Percentiles rank a stretch among this genome's conserved stretches.
These are phyloP conservation scores for Metrosideros polymorpha DNA, from an alignment of 441 rosid genomes.

Conservation along the genomic window DNA sequence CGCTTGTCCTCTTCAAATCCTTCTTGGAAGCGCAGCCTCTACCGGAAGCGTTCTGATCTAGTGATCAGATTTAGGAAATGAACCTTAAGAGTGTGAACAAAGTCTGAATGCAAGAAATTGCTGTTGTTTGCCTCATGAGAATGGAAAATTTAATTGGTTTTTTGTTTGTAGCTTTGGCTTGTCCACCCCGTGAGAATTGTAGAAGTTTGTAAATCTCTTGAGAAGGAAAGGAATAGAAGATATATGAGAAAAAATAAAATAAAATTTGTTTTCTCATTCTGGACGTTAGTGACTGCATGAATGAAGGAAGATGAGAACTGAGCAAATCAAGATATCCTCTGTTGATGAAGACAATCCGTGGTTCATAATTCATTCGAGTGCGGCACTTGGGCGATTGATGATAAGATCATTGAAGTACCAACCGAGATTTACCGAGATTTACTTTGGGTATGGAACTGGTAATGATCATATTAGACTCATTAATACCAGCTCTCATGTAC, in stretches of 20 bases:
- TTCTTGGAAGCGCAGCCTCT: constrained; percentile 53
- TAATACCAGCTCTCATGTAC: background rate
- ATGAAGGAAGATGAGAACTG: background rate
- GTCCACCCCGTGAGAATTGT: constrained; percentile 16
- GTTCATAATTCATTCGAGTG: background rate
- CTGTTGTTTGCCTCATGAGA: constrained; percentile 3
- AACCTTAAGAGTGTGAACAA: constrained; percentile 17
- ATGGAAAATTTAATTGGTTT: constrained; percentile 23
- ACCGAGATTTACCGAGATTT: background rate
- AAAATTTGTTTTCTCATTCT: background rate
- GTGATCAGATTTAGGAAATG: constrained; percentile 8
- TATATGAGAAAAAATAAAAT: background rate
- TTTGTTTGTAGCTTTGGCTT: constrained; percentile 9
- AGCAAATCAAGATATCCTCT: background rate
- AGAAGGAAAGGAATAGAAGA: constrained; percentile 15
- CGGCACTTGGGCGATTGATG: background rate
- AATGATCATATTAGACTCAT: background rate
- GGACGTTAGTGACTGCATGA: background rate
- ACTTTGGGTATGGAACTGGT: background rate
- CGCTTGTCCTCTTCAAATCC: constrained; percentile 76
- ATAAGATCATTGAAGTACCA: background rate
- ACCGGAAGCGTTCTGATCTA: constrained; percentile 68
- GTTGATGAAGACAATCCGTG: background rate
- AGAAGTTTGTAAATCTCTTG: constrained; percentile 31
- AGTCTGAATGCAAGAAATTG: constrained; percentile 10